Conservation (phyloP, 352 stramenopile species). For the Globisporangium carolinianum region DNA sequence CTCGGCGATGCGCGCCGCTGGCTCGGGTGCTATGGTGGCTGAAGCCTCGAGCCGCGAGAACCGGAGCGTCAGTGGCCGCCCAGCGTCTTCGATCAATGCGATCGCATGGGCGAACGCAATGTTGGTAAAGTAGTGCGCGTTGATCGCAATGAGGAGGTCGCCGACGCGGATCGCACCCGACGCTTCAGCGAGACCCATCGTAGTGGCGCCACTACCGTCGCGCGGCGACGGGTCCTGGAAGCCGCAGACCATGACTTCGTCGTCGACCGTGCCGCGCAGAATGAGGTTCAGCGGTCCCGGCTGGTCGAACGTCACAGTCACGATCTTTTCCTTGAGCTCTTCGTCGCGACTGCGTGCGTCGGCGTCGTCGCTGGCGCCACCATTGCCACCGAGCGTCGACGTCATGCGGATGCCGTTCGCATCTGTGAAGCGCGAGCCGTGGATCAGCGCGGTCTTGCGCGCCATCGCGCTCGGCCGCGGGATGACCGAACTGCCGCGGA, state of each 20-base stretch:
- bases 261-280: slow-evolving; percentile 77
- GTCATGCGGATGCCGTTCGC: slow-evolving; percentile 79
- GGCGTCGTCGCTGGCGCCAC: slow-evolving; percentile 20
- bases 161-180: slow-evolving; percentile 73
- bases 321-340: slow-evolving; percentile 83
- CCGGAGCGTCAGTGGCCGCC: slow-evolving; percentile 67
- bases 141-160: slow-evolving; percentile 83
- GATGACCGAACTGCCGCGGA: slow-evolving; percentile 80
- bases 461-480: slow-evolving; percentile 57
- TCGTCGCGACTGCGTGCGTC: slow-evolving; percentile 57
- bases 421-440: slow-evolving; percentile 69
- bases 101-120: slow-evolving; percentile 79
- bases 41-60: slow-evolving; percentile 64
- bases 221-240: slow-evolving; percentile 39
- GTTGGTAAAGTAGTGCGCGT: slow-evolving; percentile 84
- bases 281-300: slow-evolving; percentile 62
- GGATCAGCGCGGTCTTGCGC: slow-evolving; percentile 61
- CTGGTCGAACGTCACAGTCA: slow-evolving; percentile 85
- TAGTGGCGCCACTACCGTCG: slow-evolving; percentile 16
- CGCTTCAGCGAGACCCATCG: slow-evolving; percentile 46
- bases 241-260: slow-evolving; percentile 85
- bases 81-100: slow-evolving; percentile 61
- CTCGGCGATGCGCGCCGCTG: slow-evolving; percentile 55
- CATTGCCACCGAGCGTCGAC: slow-evolving; percentile 29
- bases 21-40: slow-evolving; percentile 15